Evolutionary conservation across 2,329 filamentous ascomycete species (phyloP).

Genomic region (Ascochyta clinopodiicola): DNA sequence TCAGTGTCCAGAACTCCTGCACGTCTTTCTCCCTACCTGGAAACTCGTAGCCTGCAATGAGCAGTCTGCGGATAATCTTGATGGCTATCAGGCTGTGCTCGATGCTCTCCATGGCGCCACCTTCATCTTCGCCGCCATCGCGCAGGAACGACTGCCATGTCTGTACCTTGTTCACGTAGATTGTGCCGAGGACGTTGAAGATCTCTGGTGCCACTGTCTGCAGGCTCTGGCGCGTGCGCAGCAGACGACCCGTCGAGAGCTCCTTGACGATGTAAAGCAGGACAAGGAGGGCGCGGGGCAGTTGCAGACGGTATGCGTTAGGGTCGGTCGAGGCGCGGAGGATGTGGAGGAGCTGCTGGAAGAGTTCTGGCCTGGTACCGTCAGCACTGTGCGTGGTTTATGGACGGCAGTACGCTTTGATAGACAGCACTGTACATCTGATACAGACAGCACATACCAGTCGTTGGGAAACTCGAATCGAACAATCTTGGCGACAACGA

Average conservation of each 20-base stretch:
- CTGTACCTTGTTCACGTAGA: conserved; percentile 77
- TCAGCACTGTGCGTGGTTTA: conserved; percentile 18
- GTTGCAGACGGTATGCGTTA: conserved; percentile 67
- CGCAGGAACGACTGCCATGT: conserved; percentile 70
- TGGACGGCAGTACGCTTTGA: not conserved
- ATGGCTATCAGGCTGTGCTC: conserved; percentile 79
- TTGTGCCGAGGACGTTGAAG: conserved; percentile 76
- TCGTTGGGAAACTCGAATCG: conserved; percentile 88
- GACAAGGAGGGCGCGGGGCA: conserved; percentile 76
- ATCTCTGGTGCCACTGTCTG: conserved; percentile 83
- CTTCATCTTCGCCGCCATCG: conserved; percentile 64
- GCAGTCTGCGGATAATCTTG: conserved; percentile 78
- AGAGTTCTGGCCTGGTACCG: conserved; percentile 45
- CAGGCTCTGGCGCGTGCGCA: conserved; percentile 75
- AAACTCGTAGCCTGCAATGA: conserved; percentile 82
- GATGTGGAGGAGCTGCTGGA: conserved; percentile 55
- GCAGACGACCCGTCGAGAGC: conserved; percentile 78
- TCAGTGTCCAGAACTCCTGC: conserved; percentile 79
- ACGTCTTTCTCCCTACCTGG: conserved; percentile 81
- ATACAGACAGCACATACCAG: conserved; percentile 61
- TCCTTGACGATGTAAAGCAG: conserved; percentile 91
- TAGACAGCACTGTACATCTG: not conserved
- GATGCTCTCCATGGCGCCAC: conserved; percentile 68
- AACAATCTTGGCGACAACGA: conserved; percentile 86
- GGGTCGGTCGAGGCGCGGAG: conserved; percentile 64